Base-by-base conservation (phyloP, 257 asterid species). In the Sherardia arvensis region DNA sequence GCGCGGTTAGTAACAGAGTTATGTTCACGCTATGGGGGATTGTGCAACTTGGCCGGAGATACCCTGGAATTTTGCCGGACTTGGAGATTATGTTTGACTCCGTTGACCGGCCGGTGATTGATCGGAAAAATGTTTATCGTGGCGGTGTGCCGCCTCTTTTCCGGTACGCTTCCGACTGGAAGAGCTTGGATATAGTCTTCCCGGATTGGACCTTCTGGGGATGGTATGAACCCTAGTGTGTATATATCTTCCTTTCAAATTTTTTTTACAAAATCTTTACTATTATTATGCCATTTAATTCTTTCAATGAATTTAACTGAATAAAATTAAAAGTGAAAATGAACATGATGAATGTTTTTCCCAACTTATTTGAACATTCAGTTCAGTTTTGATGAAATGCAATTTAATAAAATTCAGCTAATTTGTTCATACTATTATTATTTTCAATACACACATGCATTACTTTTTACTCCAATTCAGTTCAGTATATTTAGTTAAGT, bases 161-260 rank as follows among this genome's bases (percentile, higher is more conserved):
- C 65, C 84, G 95, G 55, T 91, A 91, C 71, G 88, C 94, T 26
- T 87, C 98, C 10, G 91, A 88, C 64, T 71, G 75, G 80, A 45
- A 29, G 61, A 86, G 84, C 85, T 61, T 86, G 87, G 98, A 91
- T 12, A 91, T 91, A 54, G 95, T 86, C 65, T 91, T 91, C 69
- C 98, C 98, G 0, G 96, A 88, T 61, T 88, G 95, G 95, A 81
- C 96, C 7, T 91, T 88, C 25, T 91, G 98, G 98, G 98, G 98
- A 65, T 91, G 98, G 98, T 91, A 91, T 54, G 26, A 23, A 21
- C 33, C 15, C 18, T 26, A 6, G 11, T 11, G 10, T 33, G 9
- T 33, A n/a, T 6, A 48, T 4, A 0, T 47, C n/a, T 51, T 8
- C 8, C 0, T 51, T 51, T 4, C 12, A 6, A 5, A 6, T 21